These are phyloP conservation scores for Leccinellum albellum DNA, from an alignment of 768 basidiomycete genomes.

Conservation along the genomic window DNA sequence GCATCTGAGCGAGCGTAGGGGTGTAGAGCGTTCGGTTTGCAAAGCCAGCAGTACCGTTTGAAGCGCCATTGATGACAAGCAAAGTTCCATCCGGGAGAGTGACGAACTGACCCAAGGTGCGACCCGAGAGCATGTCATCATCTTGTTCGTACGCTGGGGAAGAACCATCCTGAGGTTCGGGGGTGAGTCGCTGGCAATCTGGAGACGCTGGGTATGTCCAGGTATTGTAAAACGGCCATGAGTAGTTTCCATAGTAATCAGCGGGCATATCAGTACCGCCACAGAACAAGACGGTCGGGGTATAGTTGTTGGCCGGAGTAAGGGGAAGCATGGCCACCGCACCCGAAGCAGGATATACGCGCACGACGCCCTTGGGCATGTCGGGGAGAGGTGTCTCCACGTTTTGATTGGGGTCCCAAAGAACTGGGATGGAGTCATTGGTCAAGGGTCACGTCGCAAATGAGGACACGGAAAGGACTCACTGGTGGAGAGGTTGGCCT, in stretches of 20 bases:
- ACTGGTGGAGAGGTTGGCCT: slow-evolving; percentile 75
- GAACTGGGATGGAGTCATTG: slow-evolving; percentile 30
- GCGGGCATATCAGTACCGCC: slow-evolving; percentile 82
- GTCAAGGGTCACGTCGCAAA: no score
- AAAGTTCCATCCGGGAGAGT: slow-evolving; percentile 73
- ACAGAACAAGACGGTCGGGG: slow-evolving; percentile 83
- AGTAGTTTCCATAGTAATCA: slow-evolving; percentile 72
- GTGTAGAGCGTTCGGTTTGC: slow-evolving; percentile 50
- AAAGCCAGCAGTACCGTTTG: slow-evolving; percentile 88
- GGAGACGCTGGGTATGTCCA: slow-evolving; percentile 65
- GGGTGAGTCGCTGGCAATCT: slow-evolving; percentile 81
- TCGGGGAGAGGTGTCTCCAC: slow-evolving; percentile 59
- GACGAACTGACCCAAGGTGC: slow-evolving; percentile 93
- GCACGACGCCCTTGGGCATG: slow-evolving; percentile 70
- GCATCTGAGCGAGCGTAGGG: slow-evolving; percentile 48
- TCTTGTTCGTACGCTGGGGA: slow-evolving; percentile 60
- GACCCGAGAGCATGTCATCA: slow-evolving; percentile 67
- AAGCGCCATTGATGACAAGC: slow-evolving; percentile 79
- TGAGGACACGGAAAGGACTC: slow-evolving; percentile 24
- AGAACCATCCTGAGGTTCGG: slow-evolving; percentile 73
- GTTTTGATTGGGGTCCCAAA: slow-evolving; percentile 55
- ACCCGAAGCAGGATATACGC: slow-evolving; percentile 88
- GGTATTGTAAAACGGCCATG: slow-evolving; percentile 67
- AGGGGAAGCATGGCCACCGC: slow-evolving; percentile 88
- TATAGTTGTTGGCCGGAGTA: slow-evolving; percentile 84